These are phyloP conservation scores for Acanthamoeba rhysodes DNA, from an alignment of 208 protist genomes.

Conservation along the genomic window DNA sequence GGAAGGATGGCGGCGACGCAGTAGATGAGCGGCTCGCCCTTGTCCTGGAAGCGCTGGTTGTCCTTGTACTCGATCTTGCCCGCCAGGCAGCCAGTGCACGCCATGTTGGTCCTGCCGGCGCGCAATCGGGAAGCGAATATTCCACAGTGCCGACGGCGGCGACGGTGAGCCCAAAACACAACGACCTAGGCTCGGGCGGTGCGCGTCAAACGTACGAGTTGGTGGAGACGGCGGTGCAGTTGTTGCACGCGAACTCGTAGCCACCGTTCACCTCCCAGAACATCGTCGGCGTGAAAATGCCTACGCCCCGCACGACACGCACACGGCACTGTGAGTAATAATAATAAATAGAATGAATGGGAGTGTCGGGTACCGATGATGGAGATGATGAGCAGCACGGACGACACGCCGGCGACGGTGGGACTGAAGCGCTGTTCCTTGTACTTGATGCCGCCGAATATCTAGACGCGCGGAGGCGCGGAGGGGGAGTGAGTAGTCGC, in stretches of 20 bases:
- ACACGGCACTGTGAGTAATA: too few species aligned
- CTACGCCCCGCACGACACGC: background rate
- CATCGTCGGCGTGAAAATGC: conserved; percentile 87
- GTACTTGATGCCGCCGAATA: conserved; percentile 89
- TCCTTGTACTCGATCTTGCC: conserved; percentile 11
- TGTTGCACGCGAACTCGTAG: background rate
- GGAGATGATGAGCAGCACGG: conserved; percentile 88
- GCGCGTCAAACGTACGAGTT: background rate
- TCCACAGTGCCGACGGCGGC: too few species aligned
- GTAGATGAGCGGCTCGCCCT: conserved; percentile 81
- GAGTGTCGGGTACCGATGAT: conserved; percentile 78
- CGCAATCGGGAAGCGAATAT: too few species aligned
- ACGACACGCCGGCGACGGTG: conserved; percentile 84
- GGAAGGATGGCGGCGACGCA: conserved; percentile 81
- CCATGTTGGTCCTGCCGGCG: background rate
- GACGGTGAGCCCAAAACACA: too few species aligned
- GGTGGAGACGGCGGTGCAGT: background rate
- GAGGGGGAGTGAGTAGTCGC: background rate
- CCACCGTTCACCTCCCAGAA: conserved; percentile 86
- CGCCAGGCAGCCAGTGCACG: background rate
- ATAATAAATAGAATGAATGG: background rate
- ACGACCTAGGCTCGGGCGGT: too few species aligned
- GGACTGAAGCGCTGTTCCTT: conserved; percentile 91
- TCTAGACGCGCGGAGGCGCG: background rate
- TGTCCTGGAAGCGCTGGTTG: background rate